A percentile compares a stretch with the other conserved stretches of the same genome.
phyloP scores from a whole-genome alignment of 2,329 filamentous ascomycete species.

The Ceratocystis destructans region DNA sequence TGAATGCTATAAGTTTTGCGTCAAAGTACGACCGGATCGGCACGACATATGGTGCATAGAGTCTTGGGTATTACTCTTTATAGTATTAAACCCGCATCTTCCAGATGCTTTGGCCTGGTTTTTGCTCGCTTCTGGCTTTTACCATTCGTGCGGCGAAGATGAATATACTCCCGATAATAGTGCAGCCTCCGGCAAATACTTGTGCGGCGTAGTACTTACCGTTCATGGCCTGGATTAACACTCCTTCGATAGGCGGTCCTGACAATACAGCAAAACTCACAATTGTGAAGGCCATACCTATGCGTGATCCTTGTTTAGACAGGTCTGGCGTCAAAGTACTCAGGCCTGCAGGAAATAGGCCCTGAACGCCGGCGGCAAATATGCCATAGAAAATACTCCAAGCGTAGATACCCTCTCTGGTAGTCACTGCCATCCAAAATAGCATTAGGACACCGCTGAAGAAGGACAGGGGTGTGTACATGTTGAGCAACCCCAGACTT shows the following conservation, averaged over 20 bases:
- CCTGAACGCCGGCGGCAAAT: slow-evolving; percentile 48
- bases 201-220: slow-evolving; percentile 37
- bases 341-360: slow-evolving; percentile 45
- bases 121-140: slow-evolving; percentile 7
- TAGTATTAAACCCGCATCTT: slow-evolving; percentile 7
- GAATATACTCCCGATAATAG: slow-evolving; percentile 12
- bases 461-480: slow-evolving; percentile 38
- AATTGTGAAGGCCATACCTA: slow-evolving; percentile 46
- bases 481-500: slow-evolving; percentile 43
- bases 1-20: not conserved
- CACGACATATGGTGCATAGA: not conserved
- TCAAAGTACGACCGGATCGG: not conserved
- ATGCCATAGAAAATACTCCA: slow-evolving; percentile 54
- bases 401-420: slow-evolving; percentile 39
- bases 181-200: slow-evolving; percentile 31
- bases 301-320: slow-evolving; percentile 38
- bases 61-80: not conserved
- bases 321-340: slow-evolving; percentile 37
- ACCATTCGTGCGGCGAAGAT: slow-evolving; percentile 9
- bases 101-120: slow-evolving; percentile 14
- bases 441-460: slow-evolving; percentile 34
- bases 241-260: slow-evolving; percentile 39
- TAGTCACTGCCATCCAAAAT: slow-evolving; percentile 44
- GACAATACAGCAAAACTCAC: slow-evolving; percentile 40
- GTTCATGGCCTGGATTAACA: slow-evolving; percentile 31